A percentile compares a stretch with the other conserved stretches of the same genome.
Evolutionary conservation across 2,329 filamentous ascomycete species (phyloP).

Genomic region (Colletotrichum camelliae): DNA sequence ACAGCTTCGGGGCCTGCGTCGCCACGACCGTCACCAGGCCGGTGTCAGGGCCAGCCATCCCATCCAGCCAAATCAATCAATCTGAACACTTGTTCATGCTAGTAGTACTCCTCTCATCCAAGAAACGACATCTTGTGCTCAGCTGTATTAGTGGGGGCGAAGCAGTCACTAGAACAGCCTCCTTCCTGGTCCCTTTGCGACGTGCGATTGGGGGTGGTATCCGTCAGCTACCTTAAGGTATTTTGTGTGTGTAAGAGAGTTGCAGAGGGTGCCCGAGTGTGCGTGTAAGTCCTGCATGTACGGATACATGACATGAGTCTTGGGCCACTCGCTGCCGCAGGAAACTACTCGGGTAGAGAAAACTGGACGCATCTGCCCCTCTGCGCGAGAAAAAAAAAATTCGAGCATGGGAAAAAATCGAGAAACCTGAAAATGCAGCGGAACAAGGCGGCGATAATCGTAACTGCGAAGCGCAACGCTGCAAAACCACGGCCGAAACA

Average conservation of each 20-base stretch:
- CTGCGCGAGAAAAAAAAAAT: not conserved
- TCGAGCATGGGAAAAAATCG: not conserved
- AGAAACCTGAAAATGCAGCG: not conserved
- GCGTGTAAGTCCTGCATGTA: not conserved
- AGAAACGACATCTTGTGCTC: not conserved
- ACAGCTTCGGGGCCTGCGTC: not conserved
- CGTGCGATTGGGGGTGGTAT: conserved; percentile 1
- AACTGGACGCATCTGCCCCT: not conserved
- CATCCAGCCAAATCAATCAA: not conserved
- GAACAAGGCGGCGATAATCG: conserved; percentile 10
- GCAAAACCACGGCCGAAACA: conserved; percentile 10
- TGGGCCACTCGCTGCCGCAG: not conserved
- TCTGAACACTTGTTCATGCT: not conserved
- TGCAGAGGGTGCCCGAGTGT: not conserved
- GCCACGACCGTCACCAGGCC: not conserved
- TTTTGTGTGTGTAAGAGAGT: not conserved
- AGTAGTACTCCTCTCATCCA: not conserved
- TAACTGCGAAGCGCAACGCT: conserved; percentile 9
- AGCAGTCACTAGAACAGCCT: conserved; percentile 17
- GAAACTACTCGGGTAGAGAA: not conserved
- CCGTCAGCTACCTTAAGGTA: conserved; percentile 8
- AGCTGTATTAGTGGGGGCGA: conserved; percentile 14
- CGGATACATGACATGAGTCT: not conserved
- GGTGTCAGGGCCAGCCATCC: not conserved
- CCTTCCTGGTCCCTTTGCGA: not conserved